Evolutionary conservation across 106 monocot genomes (phyloP).

Genomic region (Platanthera zijinensis): DNA sequence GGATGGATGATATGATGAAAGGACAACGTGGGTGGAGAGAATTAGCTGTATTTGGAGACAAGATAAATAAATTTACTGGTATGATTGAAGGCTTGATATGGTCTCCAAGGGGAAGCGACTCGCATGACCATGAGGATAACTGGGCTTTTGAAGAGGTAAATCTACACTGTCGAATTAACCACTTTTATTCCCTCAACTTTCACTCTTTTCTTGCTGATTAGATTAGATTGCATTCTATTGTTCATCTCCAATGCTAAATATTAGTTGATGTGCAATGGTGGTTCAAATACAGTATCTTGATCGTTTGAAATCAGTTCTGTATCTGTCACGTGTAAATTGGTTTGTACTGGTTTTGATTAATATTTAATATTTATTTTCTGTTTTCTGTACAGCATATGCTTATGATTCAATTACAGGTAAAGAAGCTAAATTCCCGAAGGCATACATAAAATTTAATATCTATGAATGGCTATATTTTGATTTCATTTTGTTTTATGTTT

Average conservation of each 20-base stretch:
- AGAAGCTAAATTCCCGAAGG: too few species aligned
- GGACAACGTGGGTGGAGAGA: conserved; percentile 97
- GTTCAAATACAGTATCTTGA: not conserved
- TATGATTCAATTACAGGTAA: not conserved
- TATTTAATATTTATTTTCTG: not conserved
- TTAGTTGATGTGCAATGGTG: not conserved
- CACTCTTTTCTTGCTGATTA: not conserved
- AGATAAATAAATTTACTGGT: conserved; percentile 70
- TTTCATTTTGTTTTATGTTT: too few species aligned
- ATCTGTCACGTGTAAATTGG: not conserved
- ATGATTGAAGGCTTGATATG: conserved; percentile 91
- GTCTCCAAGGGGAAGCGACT: conserved; percentile 62
- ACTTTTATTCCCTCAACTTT: not conserved
- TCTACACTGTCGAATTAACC: too few species aligned
- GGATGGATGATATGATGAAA: conserved; percentile 96
- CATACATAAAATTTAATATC: too few species aligned
- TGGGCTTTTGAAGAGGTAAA: conserved; percentile 86
- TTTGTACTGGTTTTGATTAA: not conserved
- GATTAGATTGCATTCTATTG: not conserved
- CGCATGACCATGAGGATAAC: conserved; percentile 43
- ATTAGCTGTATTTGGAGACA: conserved; percentile 68
- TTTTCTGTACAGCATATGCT: not conserved
- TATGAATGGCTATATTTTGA: too few species aligned
- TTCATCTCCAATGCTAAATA: not conserved
- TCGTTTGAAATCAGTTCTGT: not conserved